These are phyloP conservation scores for Vairimorpha necatrix DNA, from an alignment of 371 early-diverging fungal genomes.

Conservation along the genomic window DNA sequence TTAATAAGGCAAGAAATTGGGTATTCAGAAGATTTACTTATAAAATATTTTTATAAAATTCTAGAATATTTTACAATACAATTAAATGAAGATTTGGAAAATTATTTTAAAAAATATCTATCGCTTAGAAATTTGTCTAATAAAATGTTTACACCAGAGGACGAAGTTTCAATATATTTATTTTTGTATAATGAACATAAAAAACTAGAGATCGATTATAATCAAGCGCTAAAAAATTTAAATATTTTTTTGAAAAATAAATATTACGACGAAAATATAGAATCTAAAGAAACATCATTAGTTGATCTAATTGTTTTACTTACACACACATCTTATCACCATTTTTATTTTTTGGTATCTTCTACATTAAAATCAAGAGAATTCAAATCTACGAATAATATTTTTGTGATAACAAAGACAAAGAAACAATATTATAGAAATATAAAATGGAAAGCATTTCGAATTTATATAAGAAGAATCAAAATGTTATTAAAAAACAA, in stretches of 20 bases:
- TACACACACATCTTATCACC: background rate
- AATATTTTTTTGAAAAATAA: background rate
- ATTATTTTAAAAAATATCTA: constrained; percentile 7
- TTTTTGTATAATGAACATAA: background rate
- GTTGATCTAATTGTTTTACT: background rate
- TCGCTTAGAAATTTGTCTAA: background rate
- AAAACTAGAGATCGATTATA: background rate
- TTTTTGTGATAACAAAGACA: background rate
- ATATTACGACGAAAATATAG: background rate
- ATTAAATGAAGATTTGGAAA: background rate
- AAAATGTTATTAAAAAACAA: background rate
- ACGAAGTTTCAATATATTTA: constrained; percentile 9
- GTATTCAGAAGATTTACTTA: background rate
- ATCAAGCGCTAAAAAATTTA: background rate
- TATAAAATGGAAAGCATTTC: background rate
- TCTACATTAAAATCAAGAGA: background rate
- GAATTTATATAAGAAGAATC: background rate
- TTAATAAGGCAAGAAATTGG: constrained; percentile 3
- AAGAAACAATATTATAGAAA: background rate
- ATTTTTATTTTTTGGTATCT: background rate
- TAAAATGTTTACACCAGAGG: background rate
- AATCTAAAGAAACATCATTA: background rate
- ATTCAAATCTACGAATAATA: background rate
- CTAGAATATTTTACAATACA: background rate
- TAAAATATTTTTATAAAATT: constrained; percentile 9